phyloP scores from a whole-genome alignment of 179 eudicot genomes.

The Gypsophila paniculata region DNA sequence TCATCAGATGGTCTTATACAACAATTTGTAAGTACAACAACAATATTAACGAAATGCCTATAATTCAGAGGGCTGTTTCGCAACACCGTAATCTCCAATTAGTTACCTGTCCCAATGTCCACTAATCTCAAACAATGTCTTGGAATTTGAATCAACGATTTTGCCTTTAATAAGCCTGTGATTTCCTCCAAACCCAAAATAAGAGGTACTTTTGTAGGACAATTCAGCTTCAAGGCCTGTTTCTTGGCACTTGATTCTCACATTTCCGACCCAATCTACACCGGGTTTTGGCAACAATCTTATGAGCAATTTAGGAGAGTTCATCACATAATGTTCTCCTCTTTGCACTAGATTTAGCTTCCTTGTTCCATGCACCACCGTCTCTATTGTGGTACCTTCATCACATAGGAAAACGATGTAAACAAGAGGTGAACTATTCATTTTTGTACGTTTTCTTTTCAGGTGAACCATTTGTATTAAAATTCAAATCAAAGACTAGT shows the following conservation, averaged over 20 bases:
- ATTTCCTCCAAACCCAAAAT: slow-evolving; percentile 38
- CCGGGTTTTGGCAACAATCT: slow-evolving; percentile 60
- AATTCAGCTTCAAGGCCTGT: slow-evolving; percentile 60
- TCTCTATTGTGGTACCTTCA: slow-evolving; percentile 54
- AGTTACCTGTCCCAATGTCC: slow-evolving; percentile 81
- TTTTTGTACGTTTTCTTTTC: too few relatives aligned
- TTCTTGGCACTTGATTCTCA: slow-evolving; percentile 54
- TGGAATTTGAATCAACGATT: slow-evolving; percentile 36
- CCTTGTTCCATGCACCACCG: slow-evolving; percentile 49
- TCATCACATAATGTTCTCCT: slow-evolving; percentile 61
- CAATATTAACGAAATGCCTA: too few relatives aligned
- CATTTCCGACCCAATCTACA: slow-evolving; percentile 67
- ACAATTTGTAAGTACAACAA: too few relatives aligned
- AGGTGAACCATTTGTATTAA: too few relatives aligned
- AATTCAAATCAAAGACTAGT: too few relatives aligned
- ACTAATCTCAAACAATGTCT: slow-evolving; percentile 51
- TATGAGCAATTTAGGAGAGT: slow-evolving; percentile 56
- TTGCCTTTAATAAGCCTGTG: slow-evolving; percentile 52
- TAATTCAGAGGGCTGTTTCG: too few relatives aligned
- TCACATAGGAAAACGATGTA: background rate
- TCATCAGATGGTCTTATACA: background rate
- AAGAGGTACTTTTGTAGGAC: slow-evolving; percentile 42
- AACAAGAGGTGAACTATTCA: too few relatives aligned
- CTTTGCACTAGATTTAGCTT: slow-evolving; percentile 42
- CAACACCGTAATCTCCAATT: background rate